Conservation (phyloP, 768 basidiomycete genomes). For the Boletus reticuloceps region DNA sequence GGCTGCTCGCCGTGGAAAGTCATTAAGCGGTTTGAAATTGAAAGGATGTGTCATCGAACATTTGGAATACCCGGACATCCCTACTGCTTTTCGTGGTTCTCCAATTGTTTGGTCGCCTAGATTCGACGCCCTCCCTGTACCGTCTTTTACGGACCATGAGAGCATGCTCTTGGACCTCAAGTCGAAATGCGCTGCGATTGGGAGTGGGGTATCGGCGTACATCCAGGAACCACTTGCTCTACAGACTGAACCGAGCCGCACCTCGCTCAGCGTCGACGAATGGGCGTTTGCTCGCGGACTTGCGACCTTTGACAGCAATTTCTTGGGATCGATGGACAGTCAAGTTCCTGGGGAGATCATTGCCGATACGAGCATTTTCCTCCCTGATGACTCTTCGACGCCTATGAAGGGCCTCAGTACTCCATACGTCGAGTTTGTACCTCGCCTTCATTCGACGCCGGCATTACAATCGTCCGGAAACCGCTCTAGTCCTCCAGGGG, state of each 20-base stretch:
- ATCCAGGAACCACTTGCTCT: not conserved
- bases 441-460: not conserved
- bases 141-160: slow-evolving; percentile 29
- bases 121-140: slow-evolving; percentile 16
- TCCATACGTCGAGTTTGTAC: not conserved
- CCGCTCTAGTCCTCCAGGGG: slow-evolving; percentile 15
- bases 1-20: slow-evolving; percentile 40
- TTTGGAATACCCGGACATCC: slow-evolving; percentile 40
- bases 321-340: slow-evolving; percentile 5
- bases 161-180: slow-evolving; percentile 38
- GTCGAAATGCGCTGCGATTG: slow-evolving; percentile 31
- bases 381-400: slow-evolving; percentile 14
- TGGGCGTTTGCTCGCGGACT: slow-evolving; percentile 37
- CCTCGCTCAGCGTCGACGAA: slow-evolving; percentile 30
- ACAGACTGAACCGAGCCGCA: not conserved
- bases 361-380: slow-evolving; percentile 7
- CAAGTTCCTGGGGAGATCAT: not conserved
- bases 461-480: slow-evolving; percentile 6
- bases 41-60: slow-evolving; percentile 17
- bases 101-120: slow-evolving; percentile 31
- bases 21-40: slow-evolving; percentile 28
- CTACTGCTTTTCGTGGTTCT: slow-evolving; percentile 42
- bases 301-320: slow-evolving; percentile 20
- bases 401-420: not conserved
- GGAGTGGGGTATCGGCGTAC: slow-evolving; percentile 11